Evolutionary conservation across 768 basidiomycete genomes (phyloP), one percentile per base, ranked within the genome.

Genomic region (Termitomyces bulborhizus): DNA sequence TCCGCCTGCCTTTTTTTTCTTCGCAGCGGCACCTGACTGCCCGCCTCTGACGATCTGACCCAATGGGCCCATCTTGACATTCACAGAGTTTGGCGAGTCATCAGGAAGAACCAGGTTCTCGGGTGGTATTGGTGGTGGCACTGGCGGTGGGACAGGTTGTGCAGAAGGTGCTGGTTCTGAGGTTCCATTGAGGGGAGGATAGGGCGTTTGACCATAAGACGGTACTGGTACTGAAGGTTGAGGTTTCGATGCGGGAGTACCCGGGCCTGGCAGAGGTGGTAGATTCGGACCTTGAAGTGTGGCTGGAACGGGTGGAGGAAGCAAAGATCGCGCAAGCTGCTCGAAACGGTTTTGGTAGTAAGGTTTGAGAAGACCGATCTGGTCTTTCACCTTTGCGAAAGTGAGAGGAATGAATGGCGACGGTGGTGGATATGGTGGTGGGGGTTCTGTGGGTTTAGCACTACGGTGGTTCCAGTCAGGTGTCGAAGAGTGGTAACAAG

Each of bases 371-470:
- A 98, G 71, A 8, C 92, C 93, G 60, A 97, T 92, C 63, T 96
- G 93, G 26, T 83, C 73, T 36, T 88, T 86, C 64, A 88, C 76
- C 53, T 81, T 83, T 53, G 72, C 73, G 7, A 80, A 73, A 1
- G 80, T 83, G 62, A 98, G 77, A 1, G 84, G 85, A 3, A 92
- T 68, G 64, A 95, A 91, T 0, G 88, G 78, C 0, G 88, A 87
- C 0, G 94, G 95, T 0, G 88, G 90, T 0, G 93, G 90, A 67
- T 86, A 97, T 5, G 88, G 90, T 2, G 83, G 83, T 1, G 88
- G 89, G 0, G 89, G 88, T 66, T 91, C 88, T 24, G 72, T 79
- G 1, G 86, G 83, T 63, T 83, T 84, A 46, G 76, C 75, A 51
- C 85, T 88, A 59, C 47, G 46, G 27, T 46, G 15, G 18, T 6